These are phyloP conservation scores for Parmelia sp. DNA, from an alignment of 495 filamentous ascomycete species.

Conservation along the genomic window DNA sequence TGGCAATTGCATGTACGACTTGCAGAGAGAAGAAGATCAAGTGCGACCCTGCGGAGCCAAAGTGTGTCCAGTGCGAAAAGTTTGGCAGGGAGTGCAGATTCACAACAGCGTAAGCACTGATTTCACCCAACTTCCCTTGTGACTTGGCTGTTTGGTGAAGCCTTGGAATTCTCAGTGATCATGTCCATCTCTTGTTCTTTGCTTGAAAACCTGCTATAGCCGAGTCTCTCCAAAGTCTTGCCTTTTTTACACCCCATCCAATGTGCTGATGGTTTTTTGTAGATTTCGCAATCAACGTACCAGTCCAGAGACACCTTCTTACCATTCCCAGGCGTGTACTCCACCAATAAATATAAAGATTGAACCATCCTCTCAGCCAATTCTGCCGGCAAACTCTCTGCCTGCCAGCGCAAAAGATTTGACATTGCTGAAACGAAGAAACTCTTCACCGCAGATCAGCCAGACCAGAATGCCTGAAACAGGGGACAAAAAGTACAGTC, in stretches of 20 bases:
- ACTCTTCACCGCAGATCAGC: neutral
- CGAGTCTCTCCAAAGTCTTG: neutral
- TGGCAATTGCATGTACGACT: conserved; percentile 82
- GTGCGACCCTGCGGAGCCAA: conserved; percentile 79
- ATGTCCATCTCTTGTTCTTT: neutral
- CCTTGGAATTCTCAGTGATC: neutral
- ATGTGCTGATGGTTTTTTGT: conserved; percentile 17
- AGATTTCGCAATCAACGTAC: conserved; percentile 19
- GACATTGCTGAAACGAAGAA: conserved; percentile 1
- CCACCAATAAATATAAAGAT: conserved; percentile 17
- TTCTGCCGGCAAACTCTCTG: conserved; percentile 25
- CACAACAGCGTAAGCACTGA: conserved; percentile 70
- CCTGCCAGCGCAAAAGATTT: neutral
- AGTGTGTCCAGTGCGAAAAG: conserved; percentile 87
- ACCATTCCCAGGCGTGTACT: conserved; percentile 24
- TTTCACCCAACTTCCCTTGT: neutral
- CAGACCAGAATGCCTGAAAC: neutral
- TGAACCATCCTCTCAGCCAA: conserved; percentile 27
- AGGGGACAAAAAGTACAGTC: neutral
- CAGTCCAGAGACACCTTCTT: conserved; percentile 25
- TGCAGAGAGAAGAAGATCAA: conserved; percentile 97
- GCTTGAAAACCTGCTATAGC: neutral
- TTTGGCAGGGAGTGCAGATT: conserved; percentile 78
- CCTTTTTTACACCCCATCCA: neutral
- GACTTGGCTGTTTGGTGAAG: neutral